Conservation (phyloP, 129 eudicot species). For the Saussurea involucrata region DNA sequence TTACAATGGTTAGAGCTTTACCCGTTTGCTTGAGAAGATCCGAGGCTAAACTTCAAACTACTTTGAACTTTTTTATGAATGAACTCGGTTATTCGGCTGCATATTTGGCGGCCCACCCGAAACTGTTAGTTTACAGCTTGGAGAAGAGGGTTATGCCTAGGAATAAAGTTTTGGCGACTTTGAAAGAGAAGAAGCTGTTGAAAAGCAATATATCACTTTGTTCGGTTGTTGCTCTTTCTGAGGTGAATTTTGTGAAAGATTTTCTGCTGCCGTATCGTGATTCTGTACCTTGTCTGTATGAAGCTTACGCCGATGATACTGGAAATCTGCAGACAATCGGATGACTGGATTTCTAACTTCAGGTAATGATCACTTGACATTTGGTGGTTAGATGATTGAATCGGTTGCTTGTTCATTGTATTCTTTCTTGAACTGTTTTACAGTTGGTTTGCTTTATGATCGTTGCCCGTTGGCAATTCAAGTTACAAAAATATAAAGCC, state of each 20-base stretch:
- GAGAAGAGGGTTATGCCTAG: constrained; percentile 38
- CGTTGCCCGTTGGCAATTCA: neutral
- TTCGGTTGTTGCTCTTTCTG: constrained; percentile 8
- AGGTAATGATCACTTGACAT: neutral
- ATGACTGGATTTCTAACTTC: neutral
- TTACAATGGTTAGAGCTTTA: constrained; percentile 3
- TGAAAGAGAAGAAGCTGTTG: constrained; percentile 28
- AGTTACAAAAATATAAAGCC: neutral
- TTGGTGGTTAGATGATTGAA: neutral
- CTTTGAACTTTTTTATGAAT: constrained; percentile 32
- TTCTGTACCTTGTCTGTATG: constrained; percentile 6
- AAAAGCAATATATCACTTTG: constrained; percentile 8
- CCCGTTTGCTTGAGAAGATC: constrained; percentile 18
- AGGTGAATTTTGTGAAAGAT: constrained; percentile 18
- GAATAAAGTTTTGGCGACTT: constrained; percentile 3
- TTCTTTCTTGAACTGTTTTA: neutral
- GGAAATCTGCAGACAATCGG: neutral
- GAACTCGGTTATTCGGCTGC: constrained; percentile 23
- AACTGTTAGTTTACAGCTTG: constrained; percentile 22
- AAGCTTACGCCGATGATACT: neutral
- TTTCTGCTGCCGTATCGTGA: constrained; percentile 2
- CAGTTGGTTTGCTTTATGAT: neutral
- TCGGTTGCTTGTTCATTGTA: neutral
- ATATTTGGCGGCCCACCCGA: constrained; percentile 23
- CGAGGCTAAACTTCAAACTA: constrained; percentile 1